Evolutionary conservation across 805 yeast genomes (phyloP), one percentile per base, ranked within the genome.

Genomic region (Kluyveromyces siamensis): DNA sequence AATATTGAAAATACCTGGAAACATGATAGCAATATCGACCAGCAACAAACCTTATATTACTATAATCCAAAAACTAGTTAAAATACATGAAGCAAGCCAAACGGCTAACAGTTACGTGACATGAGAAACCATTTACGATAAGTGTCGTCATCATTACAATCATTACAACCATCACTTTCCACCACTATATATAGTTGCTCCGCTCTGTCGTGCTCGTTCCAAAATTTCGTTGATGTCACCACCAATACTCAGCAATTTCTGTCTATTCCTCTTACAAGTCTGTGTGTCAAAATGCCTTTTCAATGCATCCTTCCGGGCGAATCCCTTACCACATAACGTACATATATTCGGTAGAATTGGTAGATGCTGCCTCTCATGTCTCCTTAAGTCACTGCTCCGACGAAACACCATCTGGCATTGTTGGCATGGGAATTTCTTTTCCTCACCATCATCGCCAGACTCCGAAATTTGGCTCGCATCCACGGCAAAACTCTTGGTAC

Each of bases 221-320:
- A 68, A 40, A 19, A 66, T 58, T 36, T 60, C 62, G 18, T 68
- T 67, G 27, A 69, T 55, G 43, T 67, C 70, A 10, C 68, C 72
- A 11, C 70, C 72, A 27, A 68, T 63, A 41, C 65, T 65, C 18
- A 69, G 50, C 46, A 76, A 52, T 59, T 81, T 76, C 48, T 78
- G 82, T 38, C 87, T 75, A 60, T 85, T 85, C 48, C 93, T 62
- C 53, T 77, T 77, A 68, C 95, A 85, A 0, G 93, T 85, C 52
- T 82, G 67, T 0, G 95, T 85, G 45, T 83, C 84, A 48, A 72
- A 71, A 63, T 85, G 95, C 55, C 95, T 71, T 61, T 84, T 85
- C 56, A 85, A 69, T 0, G 93, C 93, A 66, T 85, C 95, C 57
- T 83, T 84, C 44, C 95, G 69, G 1, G 93, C 91, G 72, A 85